phyloP scores from a whole-genome alignment of 2,329 filamentous ascomycete species.

The Trichothecium roseum region DNA sequence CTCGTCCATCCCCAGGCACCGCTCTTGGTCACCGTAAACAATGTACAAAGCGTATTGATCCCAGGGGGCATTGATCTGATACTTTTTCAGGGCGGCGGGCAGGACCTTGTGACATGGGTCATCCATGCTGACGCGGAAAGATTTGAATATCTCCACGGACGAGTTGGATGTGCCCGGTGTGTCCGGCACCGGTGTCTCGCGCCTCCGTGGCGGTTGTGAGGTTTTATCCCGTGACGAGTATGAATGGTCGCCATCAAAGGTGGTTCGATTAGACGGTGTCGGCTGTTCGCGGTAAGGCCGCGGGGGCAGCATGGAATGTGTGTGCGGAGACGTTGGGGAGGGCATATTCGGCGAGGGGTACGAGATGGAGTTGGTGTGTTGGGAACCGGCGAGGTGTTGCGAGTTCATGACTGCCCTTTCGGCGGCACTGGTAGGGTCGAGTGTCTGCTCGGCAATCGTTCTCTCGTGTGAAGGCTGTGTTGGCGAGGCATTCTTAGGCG shows the following conservation, averaged over 20 bases:
- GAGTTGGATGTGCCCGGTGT: slow-evolving; percentile 39
- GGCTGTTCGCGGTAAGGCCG: slow-evolving; percentile 50
- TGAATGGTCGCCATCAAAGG: slow-evolving; percentile 26
- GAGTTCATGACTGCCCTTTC: slow-evolving; percentile 57
- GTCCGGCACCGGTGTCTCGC: slow-evolving; percentile 52
- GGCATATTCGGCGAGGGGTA: slow-evolving; percentile 58
- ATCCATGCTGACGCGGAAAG: slow-evolving; percentile 94
- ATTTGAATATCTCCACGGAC: slow-evolving; percentile 95
- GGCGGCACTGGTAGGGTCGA: slow-evolving; percentile 61
- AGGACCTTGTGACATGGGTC: slow-evolving; percentile 97
- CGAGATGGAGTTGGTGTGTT: slow-evolving; percentile 41
- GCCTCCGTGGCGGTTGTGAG: slow-evolving; percentile 38
- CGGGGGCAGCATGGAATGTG: slow-evolving; percentile 43
- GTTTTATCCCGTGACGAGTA: slow-evolving; percentile 6
- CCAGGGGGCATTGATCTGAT: slow-evolving; percentile 97
- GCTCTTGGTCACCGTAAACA: slow-evolving; percentile 96
- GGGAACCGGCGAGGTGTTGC: slow-evolving; percentile 56
- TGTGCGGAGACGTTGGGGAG: slow-evolving; percentile 59
- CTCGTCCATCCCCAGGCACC: slow-evolving; percentile 83
- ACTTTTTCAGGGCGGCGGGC: slow-evolving; percentile 90
- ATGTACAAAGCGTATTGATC: slow-evolving; percentile 97
- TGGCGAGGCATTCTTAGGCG: slow-evolving; percentile 67
- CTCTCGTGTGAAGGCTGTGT: slow-evolving; percentile 62
- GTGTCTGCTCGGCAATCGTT: slow-evolving; percentile 49
- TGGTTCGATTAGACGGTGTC: slow-evolving; percentile 43